Base-by-base conservation (phyloP, 177 flowering plant species). In the Vitis hybrid region DNA sequence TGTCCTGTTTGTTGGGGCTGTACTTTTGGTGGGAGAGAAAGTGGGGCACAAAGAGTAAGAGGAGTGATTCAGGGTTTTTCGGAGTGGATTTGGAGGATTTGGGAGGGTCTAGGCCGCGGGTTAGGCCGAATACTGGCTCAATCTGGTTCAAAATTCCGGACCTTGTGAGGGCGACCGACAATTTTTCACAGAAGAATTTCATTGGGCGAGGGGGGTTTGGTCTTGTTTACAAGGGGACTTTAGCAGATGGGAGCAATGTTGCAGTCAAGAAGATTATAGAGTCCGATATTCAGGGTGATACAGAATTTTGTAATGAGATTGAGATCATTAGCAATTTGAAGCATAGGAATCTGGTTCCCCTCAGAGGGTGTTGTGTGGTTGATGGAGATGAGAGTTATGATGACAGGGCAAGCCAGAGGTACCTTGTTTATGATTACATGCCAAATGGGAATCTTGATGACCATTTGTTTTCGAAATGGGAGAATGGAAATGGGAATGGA, bases 361-460 rank as follows among this genome's bases (percentile, higher is more conserved):
- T 93, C 8, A 80, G 91, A 81, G 95, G 98, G 2, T 90, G 95
- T 71, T 91, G 94, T 65, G 85, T 87, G 60, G 55, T 67, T 24
- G 84, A 78, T 1, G 77, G 64, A 35, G 71, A 70, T 9, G 55
- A 68, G 30, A 67, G 72, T 21, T 67, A 71, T 60, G 83, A 73
- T 14, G 76, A 70, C 49, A 59, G 65, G 24, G 85, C 61, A 54
- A 80, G 75, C 52, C 76, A 84, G 62, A 78, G 89, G 71, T 90
- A 85, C 69, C 87, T 93, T 51, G 88, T 93, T 1, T 90, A 91
- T 19, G 94, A 90, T 64, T 90, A 84, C 80, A 93, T 91, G 98
- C 84, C 87, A 0, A 88, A 88, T 75, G 98, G 96, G 15, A 91
- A 84, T 71, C 84, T 93, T 56, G 87, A 85, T 21, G 89, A 86